Evolutionary conservation across 495 filamentous ascomycete genomes (phyloP), one percentile per base, ranked within the genome.

Genomic region (Xylaria sp.): DNA sequence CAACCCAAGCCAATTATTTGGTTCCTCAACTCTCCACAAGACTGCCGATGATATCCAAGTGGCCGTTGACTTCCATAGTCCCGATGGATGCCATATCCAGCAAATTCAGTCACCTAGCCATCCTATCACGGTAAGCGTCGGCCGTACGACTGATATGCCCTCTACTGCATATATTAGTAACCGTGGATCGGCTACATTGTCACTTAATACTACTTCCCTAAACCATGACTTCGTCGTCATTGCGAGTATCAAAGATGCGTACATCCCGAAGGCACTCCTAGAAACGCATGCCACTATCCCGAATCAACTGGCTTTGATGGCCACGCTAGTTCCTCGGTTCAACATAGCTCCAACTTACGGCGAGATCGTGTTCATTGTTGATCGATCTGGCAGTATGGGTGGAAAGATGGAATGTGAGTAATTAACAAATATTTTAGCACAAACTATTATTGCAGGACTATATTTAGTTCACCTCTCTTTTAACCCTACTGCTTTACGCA

Each of bases 321-420:
- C 85, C 4, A 91, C 89, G 0, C 79, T 93, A 0, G 90, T 92
- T 2, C 90, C 91, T 2, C 88, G 87, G 66, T 92, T 92, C 78
- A 78, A 81, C 9, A 82, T 92, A 1, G 87, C 85, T 0, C 77
- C 80, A 0, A 74, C 80, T 0, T 79, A 79, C 37, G 87, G 89
- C 1, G 92, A 94, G 73, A 83, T 93, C 26, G 87, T 93, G 41
- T 93, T 94, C 63, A 76, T 94, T 9, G 88, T 87, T 64, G 92
- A 94, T 74, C 85, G 90, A 48, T 90, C 88, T 59, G 90, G 90
- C 0, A 89, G 86, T 67, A 93, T 94, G 92, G 37, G 55, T 0
- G 31, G 78, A 43, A 87, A 86, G 37, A 92, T 92, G 2, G 44
- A 73, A 1, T 48, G 61, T 63, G 5, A 63, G 61, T 31, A 21